A percentile compares a stretch with the other conserved stretches of the same genome.
phyloP scores from a whole-genome alignment of 2,329 filamentous ascomycete genomes.

The Fusarium compactum region DNA sequence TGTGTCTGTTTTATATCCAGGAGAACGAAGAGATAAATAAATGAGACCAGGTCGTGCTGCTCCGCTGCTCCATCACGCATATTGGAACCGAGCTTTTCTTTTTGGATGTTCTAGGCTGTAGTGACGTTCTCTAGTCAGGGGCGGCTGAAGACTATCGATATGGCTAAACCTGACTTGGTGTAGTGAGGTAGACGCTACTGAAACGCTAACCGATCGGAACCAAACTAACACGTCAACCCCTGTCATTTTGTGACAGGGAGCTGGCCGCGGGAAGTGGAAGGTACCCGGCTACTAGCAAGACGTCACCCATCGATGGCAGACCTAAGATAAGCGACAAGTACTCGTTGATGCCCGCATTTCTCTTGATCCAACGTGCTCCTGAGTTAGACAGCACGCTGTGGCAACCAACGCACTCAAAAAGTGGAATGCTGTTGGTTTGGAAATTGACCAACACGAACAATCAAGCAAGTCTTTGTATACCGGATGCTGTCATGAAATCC shows the following conservation, averaged over 20 bases:
- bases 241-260: not conserved
- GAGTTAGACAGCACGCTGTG: not conserved
- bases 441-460: not conserved
- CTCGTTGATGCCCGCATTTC: accelerated
- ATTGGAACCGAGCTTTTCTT: not conserved
- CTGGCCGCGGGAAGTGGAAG: accelerated
- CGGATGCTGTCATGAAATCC: too few relatives aligned
- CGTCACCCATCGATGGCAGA: accelerated
- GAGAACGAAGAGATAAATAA: not conserved
- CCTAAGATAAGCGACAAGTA: not conserved
- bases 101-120: not conserved
- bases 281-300: not conserved
- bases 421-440: not conserved
- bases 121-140: not conserved
- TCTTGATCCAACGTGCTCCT: accelerated
- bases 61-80: not conserved
- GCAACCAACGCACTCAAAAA: not conserved
- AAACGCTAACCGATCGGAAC: not conserved
- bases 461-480: too few relatives aligned
- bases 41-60: not conserved
- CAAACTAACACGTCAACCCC: not conserved
- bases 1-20: not conserved
- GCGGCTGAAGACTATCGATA: not conserved
- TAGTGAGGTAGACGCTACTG: not conserved
- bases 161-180: not conserved